These are phyloP conservation scores for Pyrenula massariospora DNA, from an alignment of 495 filamentous ascomycete species.

Conservation along the genomic window DNA sequence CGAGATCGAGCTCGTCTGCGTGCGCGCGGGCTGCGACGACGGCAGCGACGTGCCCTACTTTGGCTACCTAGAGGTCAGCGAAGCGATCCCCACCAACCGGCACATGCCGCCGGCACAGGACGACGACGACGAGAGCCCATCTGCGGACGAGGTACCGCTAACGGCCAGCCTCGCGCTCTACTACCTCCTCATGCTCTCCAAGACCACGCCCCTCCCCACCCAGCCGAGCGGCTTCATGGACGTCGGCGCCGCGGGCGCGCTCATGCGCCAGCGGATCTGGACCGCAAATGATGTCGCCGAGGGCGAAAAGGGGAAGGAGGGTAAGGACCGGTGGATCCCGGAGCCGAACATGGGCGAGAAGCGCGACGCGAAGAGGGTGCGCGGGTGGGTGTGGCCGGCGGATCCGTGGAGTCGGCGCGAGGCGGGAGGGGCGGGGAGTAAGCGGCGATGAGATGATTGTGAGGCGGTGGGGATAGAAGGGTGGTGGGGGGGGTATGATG, in stretches of 20 bases:
- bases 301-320: slow-evolving; percentile 10
- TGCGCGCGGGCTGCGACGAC: slow-evolving; percentile 61
- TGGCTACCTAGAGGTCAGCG: slow-evolving; percentile 67
- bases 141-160: slow-evolving; percentile 38
- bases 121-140: slow-evolving; percentile 12
- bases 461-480: not conserved
- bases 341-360: slow-evolving; percentile 72
- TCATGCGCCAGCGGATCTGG: slow-evolving; percentile 60
- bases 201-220: slow-evolving; percentile 53
- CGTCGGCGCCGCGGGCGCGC: slow-evolving; percentile 68
- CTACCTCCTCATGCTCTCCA: slow-evolving; percentile 76
- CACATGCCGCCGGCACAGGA: slow-evolving; percentile 10
- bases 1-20: slow-evolving; percentile 86
- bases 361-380: slow-evolving; percentile 65
- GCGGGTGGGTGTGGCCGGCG: slow-evolving; percentile 79
- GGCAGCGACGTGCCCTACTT: slow-evolving; percentile 65
- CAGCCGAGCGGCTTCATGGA: slow-evolving; percentile 62
- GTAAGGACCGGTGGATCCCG: slow-evolving; percentile 78
- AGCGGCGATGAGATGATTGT: not conserved
- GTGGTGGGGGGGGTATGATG: not conserved
- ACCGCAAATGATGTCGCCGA: slow-evolving; percentile 6
- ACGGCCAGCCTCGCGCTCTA: slow-evolving; percentile 61
- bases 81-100: slow-evolving; percentile 43
- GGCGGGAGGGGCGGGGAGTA: slow-evolving; percentile 17
- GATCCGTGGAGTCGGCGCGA: slow-evolving; percentile 53